phyloP scores from a whole-genome alignment of 2,329 filamentous ascomycete species.

The Pseudonectria buxi region DNA sequence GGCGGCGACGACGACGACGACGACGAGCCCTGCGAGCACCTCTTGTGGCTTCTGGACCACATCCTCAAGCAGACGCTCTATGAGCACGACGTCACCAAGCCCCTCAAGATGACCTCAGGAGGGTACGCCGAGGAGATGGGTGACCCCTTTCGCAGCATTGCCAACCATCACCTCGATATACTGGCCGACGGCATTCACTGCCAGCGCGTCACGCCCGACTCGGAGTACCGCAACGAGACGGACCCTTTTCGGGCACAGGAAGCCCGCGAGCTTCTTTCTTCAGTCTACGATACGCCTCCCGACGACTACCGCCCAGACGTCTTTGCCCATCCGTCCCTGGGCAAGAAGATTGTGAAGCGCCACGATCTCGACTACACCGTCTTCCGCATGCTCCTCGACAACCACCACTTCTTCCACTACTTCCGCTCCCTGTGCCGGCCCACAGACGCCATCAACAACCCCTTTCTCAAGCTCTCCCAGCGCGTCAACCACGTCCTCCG shows the following conservation, averaged over 20 bases:
- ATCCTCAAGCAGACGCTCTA: slow-evolving; percentile 42
- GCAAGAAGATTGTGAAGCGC: slow-evolving; percentile 32
- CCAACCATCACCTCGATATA: slow-evolving; percentile 44
- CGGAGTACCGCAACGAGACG: slow-evolving; percentile 22
- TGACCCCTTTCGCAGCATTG: slow-evolving; percentile 42
- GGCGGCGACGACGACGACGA: slow-evolving; percentile 18
- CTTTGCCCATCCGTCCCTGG: slow-evolving; percentile 25
- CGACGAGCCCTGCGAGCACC: slow-evolving; percentile 40
- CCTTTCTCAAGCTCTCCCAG: slow-evolving; percentile 42
- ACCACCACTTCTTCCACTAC: slow-evolving; percentile 48
- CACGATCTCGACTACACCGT: slow-evolving; percentile 45
- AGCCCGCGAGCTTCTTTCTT: slow-evolving; percentile 44
- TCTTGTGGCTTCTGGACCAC: slow-evolving; percentile 50
- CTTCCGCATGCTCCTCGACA: slow-evolving; percentile 47
- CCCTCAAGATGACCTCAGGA: slow-evolving; percentile 35
- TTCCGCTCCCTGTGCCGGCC: slow-evolving; percentile 41
- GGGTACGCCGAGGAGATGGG: slow-evolving; percentile 42
- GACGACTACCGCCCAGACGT: slow-evolving; percentile 43
- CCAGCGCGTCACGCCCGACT: slow-evolving; percentile 30
- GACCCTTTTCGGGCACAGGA: slow-evolving; percentile 38
- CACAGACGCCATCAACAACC: slow-evolving; percentile 37
- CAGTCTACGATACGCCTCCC: slow-evolving; percentile 31
- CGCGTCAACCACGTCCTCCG: slow-evolving; percentile 41
- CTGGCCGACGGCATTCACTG: slow-evolving; percentile 48
- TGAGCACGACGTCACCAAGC: slow-evolving; percentile 28